phyloP scores from a whole-genome alignment of 257 asterid genomes.

The Euphrasia confusa region DNA sequence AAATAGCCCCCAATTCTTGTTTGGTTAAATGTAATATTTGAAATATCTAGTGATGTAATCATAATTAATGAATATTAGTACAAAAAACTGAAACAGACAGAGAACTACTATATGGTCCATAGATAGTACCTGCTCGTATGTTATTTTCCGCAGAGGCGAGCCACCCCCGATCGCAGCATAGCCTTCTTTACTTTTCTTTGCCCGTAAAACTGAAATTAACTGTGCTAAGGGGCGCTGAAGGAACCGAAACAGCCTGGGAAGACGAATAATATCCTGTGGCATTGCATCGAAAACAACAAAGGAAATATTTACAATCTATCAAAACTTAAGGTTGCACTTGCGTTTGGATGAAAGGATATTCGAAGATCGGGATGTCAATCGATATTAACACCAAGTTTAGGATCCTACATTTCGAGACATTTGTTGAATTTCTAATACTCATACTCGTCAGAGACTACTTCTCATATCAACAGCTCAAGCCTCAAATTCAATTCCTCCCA shows the following conservation, averaged over 20 bases:
- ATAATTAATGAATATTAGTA: too few relatives aligned
- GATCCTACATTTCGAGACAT: not conserved
- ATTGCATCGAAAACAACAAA: conserved; percentile 6
- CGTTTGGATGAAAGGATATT: not conserved
- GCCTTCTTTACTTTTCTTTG: conserved; percentile 96
- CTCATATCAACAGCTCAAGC: not conserved
- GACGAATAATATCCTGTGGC: conserved; percentile 87
- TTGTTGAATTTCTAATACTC: not conserved
- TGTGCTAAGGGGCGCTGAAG: conserved; percentile 94
- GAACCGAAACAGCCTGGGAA: conserved; percentile 80
- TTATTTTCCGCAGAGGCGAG: conserved; percentile 87
- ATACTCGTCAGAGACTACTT: not conserved
- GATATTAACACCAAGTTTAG: not conserved
- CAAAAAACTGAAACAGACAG: not conserved
- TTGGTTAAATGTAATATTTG: too few relatives aligned
- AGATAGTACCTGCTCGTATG: conserved; percentile 75
- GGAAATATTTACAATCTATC: conserved; percentile 11
- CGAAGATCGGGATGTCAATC: too few relatives aligned
- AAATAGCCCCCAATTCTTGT: too few relatives aligned
- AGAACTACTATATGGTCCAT: not conserved
- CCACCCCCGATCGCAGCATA: conserved; percentile 99
- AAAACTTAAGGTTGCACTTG: not conserved
- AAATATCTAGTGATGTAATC: too few relatives aligned
- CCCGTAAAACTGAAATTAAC: conserved; percentile 68
- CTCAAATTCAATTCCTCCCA: not conserved